Percentiles rank a stretch among this genome's conserved stretches.
Evolutionary conservation across 2,329 filamentous ascomycete genomes (phyloP).

Genomic region (Anisogramma anomala): DNA sequence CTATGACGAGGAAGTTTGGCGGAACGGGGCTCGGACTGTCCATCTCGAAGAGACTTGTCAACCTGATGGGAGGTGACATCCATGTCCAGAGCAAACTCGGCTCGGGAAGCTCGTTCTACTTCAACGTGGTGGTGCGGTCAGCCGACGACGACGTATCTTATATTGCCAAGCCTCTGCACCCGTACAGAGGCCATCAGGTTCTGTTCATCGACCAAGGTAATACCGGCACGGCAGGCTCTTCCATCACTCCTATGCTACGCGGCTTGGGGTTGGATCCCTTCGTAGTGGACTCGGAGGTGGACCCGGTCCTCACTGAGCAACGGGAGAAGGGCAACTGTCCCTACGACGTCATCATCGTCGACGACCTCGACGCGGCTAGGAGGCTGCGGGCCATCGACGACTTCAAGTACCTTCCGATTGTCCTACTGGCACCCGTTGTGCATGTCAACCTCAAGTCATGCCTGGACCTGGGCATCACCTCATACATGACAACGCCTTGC

Average conservation of each 20-base stretch:
- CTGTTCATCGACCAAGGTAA: slow-evolving; percentile 89
- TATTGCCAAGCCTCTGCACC: slow-evolving; percentile 72
- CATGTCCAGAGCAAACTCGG: slow-evolving; percentile 93
- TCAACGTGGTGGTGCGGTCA: slow-evolving; percentile 82
- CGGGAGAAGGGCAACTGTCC: slow-evolving; percentile 48
- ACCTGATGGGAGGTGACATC: slow-evolving; percentile 89
- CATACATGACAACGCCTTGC: slow-evolving; percentile 97
- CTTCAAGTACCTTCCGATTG: slow-evolving; percentile 96
- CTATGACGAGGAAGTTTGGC: slow-evolving; percentile 90
- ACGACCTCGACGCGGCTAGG: slow-evolving; percentile 84
- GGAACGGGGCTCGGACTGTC: slow-evolving; percentile 88
- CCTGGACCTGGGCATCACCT: slow-evolving; percentile 91
- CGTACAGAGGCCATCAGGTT: slow-evolving; percentile 87
- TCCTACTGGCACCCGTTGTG: slow-evolving; percentile 78
- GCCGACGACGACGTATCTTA: slow-evolving; percentile 66
- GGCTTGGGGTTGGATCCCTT: slow-evolving; percentile 70
- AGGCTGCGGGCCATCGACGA: slow-evolving; percentile 77
- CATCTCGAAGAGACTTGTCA: slow-evolving; percentile 89
- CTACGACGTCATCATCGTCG: slow-evolving; percentile 93
- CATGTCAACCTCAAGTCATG: slow-evolving; percentile 89
- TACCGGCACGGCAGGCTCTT: slow-evolving; percentile 62
- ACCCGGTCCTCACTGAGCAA: slow-evolving; percentile 42
- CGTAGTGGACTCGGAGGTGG: slow-evolving; percentile 71
- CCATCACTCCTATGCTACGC: slow-evolving; percentile 67
- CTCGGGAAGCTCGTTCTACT: slow-evolving; percentile 88